Percentiles rank a stretch among this genome's conserved stretches.
phyloP scores from a whole-genome alignment of 257 asterid genomes.

The Plantago ovata region DNA sequence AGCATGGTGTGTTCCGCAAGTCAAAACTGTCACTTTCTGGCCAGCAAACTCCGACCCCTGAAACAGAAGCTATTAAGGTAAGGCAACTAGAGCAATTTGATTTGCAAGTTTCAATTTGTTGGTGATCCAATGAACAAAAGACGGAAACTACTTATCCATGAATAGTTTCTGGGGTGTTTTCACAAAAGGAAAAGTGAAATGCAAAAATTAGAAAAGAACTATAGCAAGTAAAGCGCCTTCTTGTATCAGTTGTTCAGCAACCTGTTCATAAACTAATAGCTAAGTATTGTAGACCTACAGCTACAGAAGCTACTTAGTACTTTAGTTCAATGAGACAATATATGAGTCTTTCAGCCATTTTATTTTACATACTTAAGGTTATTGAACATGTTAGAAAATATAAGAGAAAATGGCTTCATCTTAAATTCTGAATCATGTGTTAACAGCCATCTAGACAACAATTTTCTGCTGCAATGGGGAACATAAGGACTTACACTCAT shows the following conservation, averaged over 20 bases:
- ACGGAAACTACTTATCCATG: background rate
- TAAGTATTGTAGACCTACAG: too few species aligned
- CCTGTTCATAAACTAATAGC: too few species aligned
- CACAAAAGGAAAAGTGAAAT: background rate
- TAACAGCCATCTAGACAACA: too few species aligned
- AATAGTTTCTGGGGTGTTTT: background rate
- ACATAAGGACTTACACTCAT: slow-evolving; percentile 43
- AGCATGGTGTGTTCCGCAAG: slow-evolving; percentile 20
- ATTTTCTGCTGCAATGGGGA: background rate
- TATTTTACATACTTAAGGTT: too few species aligned
- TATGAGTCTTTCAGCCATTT: too few species aligned
- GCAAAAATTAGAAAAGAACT: background rate
- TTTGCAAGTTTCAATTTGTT: background rate
- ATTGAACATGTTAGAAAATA: too few species aligned
- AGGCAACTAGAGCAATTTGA: background rate
- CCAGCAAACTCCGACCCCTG: slow-evolving; percentile 40
- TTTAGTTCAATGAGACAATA: too few species aligned
- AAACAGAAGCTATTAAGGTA: background rate
- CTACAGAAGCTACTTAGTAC: too few species aligned
- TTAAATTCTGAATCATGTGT: too few species aligned
- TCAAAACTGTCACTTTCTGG: slow-evolving; percentile 30
- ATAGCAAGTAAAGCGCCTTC: too few species aligned
- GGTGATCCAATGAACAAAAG: background rate
- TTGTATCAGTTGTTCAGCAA: too few species aligned
- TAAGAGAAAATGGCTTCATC: too few species aligned